phyloP scores from a whole-genome alignment of 495 filamentous ascomycete genomes.

The Penicillium mononematosum region DNA sequence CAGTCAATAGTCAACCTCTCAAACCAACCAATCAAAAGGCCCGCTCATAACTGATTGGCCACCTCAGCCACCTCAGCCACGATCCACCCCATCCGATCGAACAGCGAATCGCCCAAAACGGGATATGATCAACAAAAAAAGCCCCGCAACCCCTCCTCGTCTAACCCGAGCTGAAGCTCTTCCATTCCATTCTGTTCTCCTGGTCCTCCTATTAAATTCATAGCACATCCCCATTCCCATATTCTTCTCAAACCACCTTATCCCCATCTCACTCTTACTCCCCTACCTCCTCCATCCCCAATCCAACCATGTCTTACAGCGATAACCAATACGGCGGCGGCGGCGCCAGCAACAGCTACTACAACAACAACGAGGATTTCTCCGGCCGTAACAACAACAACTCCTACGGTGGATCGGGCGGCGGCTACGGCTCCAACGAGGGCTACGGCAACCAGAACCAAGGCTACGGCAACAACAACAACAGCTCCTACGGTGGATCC shows the following conservation, averaged over 20 bases:
- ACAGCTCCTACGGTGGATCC: slow-evolving; percentile 2
- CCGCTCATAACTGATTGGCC: background rate
- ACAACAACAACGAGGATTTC: slow-evolving; percentile 19
- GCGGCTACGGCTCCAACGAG: background rate
- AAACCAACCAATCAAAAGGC: background rate
- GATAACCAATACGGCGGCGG: slow-evolving; percentile 15
- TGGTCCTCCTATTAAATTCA: background rate
- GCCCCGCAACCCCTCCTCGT: slow-evolving; percentile 12
- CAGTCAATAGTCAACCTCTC: background rate
- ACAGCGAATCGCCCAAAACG: background rate
- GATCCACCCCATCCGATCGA: background rate
- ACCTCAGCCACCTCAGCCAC: background rate
- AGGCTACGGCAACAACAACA: slow-evolving; percentile 5
- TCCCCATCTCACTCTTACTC: background rate
- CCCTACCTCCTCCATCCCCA: background rate
- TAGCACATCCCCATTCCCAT: background rate
- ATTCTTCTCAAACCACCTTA: background rate
- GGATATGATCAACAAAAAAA: background rate
- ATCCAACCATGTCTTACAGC: slow-evolving; percentile 18
- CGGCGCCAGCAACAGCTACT: slow-evolving; percentile 16
- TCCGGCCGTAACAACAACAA: slow-evolving; percentile 7
- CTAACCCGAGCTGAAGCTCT: slow-evolving; percentile 12
- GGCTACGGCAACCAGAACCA: background rate
- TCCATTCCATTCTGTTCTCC: slow-evolving; percentile 2
- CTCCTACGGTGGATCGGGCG: slow-evolving; percentile 1